phyloP scores from a whole-genome alignment of 1,284 basidiomycete genomes.

The Puccinia hordei region DNA sequence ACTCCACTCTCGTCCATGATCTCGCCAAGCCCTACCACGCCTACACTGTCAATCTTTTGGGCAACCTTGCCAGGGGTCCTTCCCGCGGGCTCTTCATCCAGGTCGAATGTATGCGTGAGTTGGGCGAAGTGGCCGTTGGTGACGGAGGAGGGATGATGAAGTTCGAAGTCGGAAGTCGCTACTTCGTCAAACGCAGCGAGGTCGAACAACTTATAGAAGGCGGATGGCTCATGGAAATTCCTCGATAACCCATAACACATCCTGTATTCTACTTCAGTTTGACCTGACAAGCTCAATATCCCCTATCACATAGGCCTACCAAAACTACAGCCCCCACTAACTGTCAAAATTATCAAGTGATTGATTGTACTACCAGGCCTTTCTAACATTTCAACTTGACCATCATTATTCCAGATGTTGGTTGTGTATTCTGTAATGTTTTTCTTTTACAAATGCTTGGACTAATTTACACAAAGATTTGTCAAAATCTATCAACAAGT shows the following conservation, averaged over 20 bases:
- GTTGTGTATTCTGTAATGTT: too few relatives aligned
- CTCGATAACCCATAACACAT: background rate
- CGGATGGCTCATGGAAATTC: constrained; percentile 40
- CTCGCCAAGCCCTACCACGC: constrained; percentile 44
- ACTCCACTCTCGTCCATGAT: constrained; percentile 45
- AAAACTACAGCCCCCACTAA: too few relatives aligned
- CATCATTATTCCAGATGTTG: too few relatives aligned
- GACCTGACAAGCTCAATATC: too few relatives aligned
- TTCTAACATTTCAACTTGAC: too few relatives aligned
- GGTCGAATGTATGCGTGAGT: constrained; percentile 45
- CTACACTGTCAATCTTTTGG: constrained; percentile 39
- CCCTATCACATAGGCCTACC: too few relatives aligned
- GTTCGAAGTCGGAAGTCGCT: constrained; percentile 42
- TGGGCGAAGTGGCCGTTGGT: constrained; percentile 43
- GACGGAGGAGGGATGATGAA: constrained; percentile 43
- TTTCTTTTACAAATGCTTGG: too few relatives aligned
- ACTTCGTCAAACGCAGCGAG: constrained; percentile 42
- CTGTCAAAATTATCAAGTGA: too few relatives aligned
- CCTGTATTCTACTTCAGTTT: too few relatives aligned
- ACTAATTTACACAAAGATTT: too few relatives aligned
- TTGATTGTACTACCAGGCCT: too few relatives aligned
- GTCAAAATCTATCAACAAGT: too few relatives aligned
- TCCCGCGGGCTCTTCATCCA: constrained; percentile 40
- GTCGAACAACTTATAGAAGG: constrained; percentile 41
- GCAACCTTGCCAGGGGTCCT: constrained; percentile 36